phyloP scores from a whole-genome alignment of 2,329 filamentous ascomycete species.

The Alternaria ethzedia region DNA sequence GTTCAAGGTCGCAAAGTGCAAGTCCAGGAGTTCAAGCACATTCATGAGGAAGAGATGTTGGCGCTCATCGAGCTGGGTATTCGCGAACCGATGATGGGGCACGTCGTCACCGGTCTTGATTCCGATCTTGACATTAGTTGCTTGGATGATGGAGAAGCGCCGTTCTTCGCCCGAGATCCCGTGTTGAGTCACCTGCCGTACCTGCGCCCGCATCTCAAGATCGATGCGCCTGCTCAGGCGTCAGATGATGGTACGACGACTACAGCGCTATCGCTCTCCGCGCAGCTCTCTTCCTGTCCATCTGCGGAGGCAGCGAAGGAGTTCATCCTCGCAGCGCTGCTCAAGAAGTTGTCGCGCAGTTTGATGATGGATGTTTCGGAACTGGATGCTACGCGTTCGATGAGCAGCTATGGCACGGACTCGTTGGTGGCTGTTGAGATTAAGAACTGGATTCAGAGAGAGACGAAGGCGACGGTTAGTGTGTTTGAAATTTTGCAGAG shows the following conservation, averaged over 20 bases:
- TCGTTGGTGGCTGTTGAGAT: slow-evolving; percentile 37
- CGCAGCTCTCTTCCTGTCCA: slow-evolving; percentile 3
- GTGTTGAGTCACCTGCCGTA: slow-evolving; percentile 14
- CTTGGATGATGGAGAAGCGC: neutral
- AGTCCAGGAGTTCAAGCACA: slow-evolving; percentile 15
- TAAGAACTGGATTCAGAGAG: slow-evolving; percentile 26
- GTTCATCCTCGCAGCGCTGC: slow-evolving; percentile 12
- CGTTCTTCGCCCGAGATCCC: slow-evolving; percentile 14
- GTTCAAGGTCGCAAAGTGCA: slow-evolving; percentile 3
- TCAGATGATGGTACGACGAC: neutral
- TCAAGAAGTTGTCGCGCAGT: slow-evolving; percentile 16
- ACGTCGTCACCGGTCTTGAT: slow-evolving; percentile 14
- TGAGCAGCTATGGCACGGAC: slow-evolving; percentile 29
- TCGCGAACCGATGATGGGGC: slow-evolving; percentile 5
- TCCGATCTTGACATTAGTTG: neutral
- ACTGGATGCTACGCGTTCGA: slow-evolving; percentile 12
- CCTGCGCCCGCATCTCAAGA: slow-evolving; percentile 12
- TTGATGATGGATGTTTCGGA: slow-evolving; percentile 23
- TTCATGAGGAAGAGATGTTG: slow-evolving; percentile 13
- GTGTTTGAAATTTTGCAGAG: slow-evolving; percentile 32
- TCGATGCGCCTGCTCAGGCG: neutral
- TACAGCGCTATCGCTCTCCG: neutral
- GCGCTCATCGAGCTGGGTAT: slow-evolving; percentile 15
- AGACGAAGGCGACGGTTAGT: slow-evolving; percentile 16
- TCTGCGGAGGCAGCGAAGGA: neutral